Base-by-base conservation (phyloP, 2,329 filamentous ascomycete genomes). In the Trematosphaeria pertusa region DNA sequence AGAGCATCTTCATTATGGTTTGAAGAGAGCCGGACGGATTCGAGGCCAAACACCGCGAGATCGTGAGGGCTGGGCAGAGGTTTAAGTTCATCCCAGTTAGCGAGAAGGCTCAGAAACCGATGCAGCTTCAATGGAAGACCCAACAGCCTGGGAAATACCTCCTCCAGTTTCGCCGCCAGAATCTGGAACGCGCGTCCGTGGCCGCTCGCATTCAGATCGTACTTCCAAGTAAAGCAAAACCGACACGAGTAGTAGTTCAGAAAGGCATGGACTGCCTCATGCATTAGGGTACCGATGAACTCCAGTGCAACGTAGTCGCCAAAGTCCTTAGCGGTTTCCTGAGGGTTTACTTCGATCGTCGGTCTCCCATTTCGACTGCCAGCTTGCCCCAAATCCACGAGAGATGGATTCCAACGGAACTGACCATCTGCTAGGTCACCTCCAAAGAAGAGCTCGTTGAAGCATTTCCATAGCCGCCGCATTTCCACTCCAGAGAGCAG, bases 121-220 rank as follows among this genome's bases (percentile, higher is more conserved):
- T 50, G 56, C 32, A 61, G 24, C 40, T 52, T 52, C 8, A 61
- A 39, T 9, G 35, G 35, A 3, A 50, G 28, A 1, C 48, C 56
- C 6, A 63, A 17, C 3, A 63, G 26, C 3, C 46, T 42, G n/a
- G 37, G 41, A 10, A 48, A 50, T 2, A 54, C 59, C 20, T 57
- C 49, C 20, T 60, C 58, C 5, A 63, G 35, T 44, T 54, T 57
- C 20, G 30, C 30, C 6, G 46, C 59, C 5, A 61, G 22, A 0
- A 54, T 20, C 41, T 60, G 58, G 43, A 59, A 63, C 19, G 52
- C 48, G 20, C 58, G 46, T 7, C 54, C 59, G 37, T 63, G 58
- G 1, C 58, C 56, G 4, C 42, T 28, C 7, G 15, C 21, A 11
- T 30, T 45, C 3, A 46, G 35, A 21, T 48, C 50, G 9, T 22